Conservation (phyloP, 495 filamentous ascomycete genomes). For the Penicillium dipodomyicola region DNA sequence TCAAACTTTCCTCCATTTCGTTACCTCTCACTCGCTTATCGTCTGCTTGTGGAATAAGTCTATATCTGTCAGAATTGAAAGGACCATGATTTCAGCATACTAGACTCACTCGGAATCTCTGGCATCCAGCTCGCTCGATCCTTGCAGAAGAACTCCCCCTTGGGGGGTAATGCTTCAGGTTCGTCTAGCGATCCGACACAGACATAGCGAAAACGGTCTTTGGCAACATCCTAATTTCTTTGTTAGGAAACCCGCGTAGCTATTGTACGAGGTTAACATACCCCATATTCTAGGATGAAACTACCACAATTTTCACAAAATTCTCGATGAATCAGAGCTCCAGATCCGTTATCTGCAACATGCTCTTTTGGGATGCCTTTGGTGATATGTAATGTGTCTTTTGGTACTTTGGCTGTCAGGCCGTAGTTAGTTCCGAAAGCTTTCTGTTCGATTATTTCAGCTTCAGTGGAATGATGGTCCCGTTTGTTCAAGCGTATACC, state of each 20-base stretch:
- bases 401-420: constrained; percentile 60
- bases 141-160: constrained; percentile 69
- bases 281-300: constrained; percentile 63
- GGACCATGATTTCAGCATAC: not conserved
- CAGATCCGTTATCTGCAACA: constrained; percentile 56
- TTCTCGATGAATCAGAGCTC: constrained; percentile 54
- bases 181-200: constrained; percentile 65
- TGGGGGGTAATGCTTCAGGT: constrained; percentile 57
- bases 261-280: constrained; percentile 23
- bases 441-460: constrained; percentile 32
- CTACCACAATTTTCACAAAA: constrained; percentile 64
- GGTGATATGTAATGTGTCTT: constrained; percentile 42
- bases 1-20: not conserved
- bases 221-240: constrained; percentile 46
- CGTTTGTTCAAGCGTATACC: constrained; percentile 19
- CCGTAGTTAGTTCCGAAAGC: constrained; percentile 65
- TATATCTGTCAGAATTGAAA: constrained; percentile 13
- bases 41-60: constrained; percentile 60
- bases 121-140: constrained; percentile 61
- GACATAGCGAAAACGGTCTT: constrained; percentile 59
- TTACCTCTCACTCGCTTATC: constrained; percentile 48
- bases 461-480: not conserved
- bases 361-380: constrained; percentile 47
- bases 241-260: constrained; percentile 2
- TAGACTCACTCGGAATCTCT: constrained; percentile 51